Base-by-base conservation (phyloP, 805 yeast genomes). In the Cyberlindnera maritima region DNA sequence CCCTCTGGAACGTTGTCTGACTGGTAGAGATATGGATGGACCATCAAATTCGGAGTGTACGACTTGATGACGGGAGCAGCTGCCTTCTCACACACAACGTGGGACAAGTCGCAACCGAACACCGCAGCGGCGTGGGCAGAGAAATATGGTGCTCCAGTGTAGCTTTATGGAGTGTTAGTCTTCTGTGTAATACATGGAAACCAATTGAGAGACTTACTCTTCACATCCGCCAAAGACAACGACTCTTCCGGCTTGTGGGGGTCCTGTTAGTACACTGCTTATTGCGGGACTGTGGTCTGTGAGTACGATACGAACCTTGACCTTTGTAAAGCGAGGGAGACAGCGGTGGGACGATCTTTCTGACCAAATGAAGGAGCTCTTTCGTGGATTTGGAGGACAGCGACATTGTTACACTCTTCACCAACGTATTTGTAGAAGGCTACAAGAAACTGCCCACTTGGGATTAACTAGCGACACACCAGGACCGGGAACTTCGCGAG, bases 71-170 rank as follows among this genome's bases (percentile, higher is more conserved):
- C 83, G 0, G 84, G 68, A 0, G 88, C 91, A 1, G 97, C 97
- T 26, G 70, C 67, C 42, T 69, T 65, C 55, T 89, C 96, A 68
- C 98, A 94, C n/a, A 94, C 75, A 10, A 92, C 76, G 65, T 92
- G 98, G 32, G 92, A 78, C 69, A 94, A 72, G 62, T 92, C 99
- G 44, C 90, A 84, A 1, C 99, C 99, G 41, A 85, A 74, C 32
- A 85, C 67, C 2, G 96, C 87, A 1, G 96, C 80, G 1, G 96
- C 86, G 62, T 86, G 85, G 5, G 95, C 86, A 31, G 96, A 77
- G 64, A 94, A 94, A 65, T 74, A 94, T 2, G 98, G 98, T 0
- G 99, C 99, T 0, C 99, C 99, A 0, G 97, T 91, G 63, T 90
- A 92, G 63, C 75, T 69, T 19, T 15, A 4, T 9, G 13, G 3